phyloP scores from a whole-genome alignment of 2,329 filamentous ascomycete genomes.

The Cercospora nicotianae region DNA sequence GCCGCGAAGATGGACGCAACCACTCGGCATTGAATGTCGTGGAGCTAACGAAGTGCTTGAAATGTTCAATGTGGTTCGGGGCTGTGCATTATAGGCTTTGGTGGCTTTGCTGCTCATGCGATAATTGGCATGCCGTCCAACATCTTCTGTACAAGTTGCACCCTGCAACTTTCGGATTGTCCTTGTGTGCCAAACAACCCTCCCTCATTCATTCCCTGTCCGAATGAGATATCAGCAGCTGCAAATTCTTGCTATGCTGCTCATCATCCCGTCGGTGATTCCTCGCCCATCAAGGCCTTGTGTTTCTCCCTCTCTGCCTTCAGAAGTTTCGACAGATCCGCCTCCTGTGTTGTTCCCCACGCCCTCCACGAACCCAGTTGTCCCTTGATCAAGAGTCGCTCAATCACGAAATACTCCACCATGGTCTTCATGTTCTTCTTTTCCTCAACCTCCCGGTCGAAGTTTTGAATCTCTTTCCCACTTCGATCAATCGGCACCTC shows the following conservation, averaged over 20 bases:
- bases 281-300: conserved; percentile 14
- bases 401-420: conserved; percentile 54
- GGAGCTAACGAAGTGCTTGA: background rate
- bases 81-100: background rate
- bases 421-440: conserved; percentile 41
- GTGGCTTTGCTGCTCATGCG: background rate
- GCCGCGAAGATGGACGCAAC: background rate
- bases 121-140: background rate
- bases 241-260: background rate
- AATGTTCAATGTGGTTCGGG: background rate
- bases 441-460: conserved; percentile 39
- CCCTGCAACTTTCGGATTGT: background rate
- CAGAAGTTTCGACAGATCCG: conserved; percentile 42
- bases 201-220: background rate
- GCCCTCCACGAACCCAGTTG: conserved; percentile 50
- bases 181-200: background rate
- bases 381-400: conserved; percentile 44
- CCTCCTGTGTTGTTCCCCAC: conserved; percentile 52
- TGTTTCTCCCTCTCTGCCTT: conserved; percentile 25
- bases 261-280: background rate
- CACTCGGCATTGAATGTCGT: background rate
- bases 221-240: background rate
- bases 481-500: conserved; percentile 37
- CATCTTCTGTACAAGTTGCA: background rate
- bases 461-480: conserved; percentile 38